Evolutionary conservation across 768 basidiomycete species (phyloP).

Genomic region (Coprinellus aureogranulatus): DNA sequence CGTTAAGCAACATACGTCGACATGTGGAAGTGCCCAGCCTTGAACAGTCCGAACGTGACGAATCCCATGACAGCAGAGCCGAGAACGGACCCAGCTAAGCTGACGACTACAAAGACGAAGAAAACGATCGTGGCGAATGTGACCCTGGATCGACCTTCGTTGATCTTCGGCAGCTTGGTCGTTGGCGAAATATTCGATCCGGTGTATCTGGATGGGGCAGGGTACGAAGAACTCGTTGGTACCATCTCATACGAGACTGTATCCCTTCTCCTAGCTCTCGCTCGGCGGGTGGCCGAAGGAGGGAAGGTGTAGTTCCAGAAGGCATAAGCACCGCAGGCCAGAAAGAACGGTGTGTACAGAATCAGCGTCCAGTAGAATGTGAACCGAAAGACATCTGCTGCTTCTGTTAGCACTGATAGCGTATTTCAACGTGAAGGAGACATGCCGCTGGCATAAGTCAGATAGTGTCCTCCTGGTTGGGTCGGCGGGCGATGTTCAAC

Average conservation of each 20-base stretch:
- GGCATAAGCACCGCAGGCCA: conserved; percentile 47
- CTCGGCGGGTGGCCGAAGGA: conserved; percentile 18
- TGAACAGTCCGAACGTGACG: conserved; percentile 43
- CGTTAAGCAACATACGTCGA: conserved; percentile 39
- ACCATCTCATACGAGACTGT: background rate
- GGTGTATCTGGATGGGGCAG: conserved; percentile 7
- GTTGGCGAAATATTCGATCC: conserved; percentile 1
- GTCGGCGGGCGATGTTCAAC: conserved; percentile 38
- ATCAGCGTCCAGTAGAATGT: conserved; percentile 53
- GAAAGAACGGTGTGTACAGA: conserved; percentile 50
- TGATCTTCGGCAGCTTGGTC: conserved; percentile 17
- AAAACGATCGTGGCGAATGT: conserved; percentile 48
- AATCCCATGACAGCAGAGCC: conserved; percentile 47
- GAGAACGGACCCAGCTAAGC: conserved; percentile 46
- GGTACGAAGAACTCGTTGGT: background rate
- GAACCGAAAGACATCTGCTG: conserved; percentile 49
- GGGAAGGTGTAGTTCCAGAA: conserved; percentile 54
- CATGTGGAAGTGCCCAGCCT: conserved; percentile 46
- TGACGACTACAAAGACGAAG: conserved; percentile 37
- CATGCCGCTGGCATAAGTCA: conserved; percentile 38
- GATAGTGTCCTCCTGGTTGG: conserved; percentile 42
- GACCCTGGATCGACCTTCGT: conserved; percentile 44
- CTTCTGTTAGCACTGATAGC: background rate
- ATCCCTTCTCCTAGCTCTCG: background rate
- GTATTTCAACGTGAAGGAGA: background rate